Percentiles rank a stretch among this genome's conserved stretches.
Evolutionary conservation across 495 filamentous ascomycete species (phyloP).

Genomic region (Aspergillus steynii): DNA sequence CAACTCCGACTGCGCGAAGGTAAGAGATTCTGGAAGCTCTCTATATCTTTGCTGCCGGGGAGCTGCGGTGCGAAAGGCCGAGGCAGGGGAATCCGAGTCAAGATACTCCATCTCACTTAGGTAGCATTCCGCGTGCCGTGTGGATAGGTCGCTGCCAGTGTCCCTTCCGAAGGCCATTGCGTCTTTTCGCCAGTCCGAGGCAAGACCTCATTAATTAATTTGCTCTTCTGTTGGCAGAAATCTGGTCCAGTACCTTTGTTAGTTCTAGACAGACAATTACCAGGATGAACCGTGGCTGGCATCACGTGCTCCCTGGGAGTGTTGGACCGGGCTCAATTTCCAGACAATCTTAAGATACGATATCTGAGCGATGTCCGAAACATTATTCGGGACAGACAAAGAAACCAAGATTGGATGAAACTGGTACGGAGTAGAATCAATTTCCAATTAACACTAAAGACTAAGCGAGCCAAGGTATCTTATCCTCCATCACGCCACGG

Average conservation of each 20-base stretch:
- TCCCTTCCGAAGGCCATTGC: conserved; percentile 32
- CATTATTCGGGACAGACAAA: no score
- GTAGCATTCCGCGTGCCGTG: conserved; percentile 27
- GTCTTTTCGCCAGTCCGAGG: not conserved
- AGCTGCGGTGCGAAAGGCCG: conserved; percentile 12
- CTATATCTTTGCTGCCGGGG: conserved; percentile 10
- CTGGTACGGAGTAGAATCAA: not conserved
- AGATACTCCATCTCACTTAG: conserved; percentile 23
- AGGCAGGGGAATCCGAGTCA: conserved; percentile 19
- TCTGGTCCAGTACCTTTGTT: no score
- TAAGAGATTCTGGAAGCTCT: conserved; percentile 3
- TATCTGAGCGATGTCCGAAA: no score
- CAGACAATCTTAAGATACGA: no score
- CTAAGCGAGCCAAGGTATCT: not conserved
- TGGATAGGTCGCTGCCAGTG: conserved; percentile 38
- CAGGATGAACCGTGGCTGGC: no score
- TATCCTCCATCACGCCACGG: conserved; percentile 21
- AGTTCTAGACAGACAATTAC: no score
- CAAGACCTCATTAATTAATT: no score
- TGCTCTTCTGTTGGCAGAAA: no score
- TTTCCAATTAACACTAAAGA: not conserved
- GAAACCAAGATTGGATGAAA: no score
- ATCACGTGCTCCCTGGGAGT: no score
- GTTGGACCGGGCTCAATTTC: no score
- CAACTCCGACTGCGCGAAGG: conserved; percentile 22